phyloP scores from a whole-genome alignment of 164 flowering plant genomes.

The Dillenia turbinata region DNA sequence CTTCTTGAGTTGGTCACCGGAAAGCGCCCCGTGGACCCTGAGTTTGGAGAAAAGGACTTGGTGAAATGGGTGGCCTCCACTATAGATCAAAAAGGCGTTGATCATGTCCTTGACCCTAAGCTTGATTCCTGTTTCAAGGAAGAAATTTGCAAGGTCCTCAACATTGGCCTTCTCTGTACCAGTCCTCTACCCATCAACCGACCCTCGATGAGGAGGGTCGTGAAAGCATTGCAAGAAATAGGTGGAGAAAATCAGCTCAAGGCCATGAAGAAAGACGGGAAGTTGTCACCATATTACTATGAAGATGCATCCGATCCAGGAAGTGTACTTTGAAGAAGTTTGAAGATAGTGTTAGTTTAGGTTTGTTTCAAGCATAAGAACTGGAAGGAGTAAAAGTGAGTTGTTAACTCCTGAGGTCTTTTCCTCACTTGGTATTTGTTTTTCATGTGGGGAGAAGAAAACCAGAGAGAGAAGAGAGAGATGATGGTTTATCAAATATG shows the following conservation, averaged over 20 bases:
- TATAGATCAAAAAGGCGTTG: constrained; percentile 78
- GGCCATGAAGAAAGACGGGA: constrained; percentile 56
- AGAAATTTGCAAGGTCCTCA: constrained; percentile 72
- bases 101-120: constrained; percentile 70
- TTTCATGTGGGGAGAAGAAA: neutral
- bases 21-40: constrained; percentile 73
- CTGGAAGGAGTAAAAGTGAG: constrained; percentile 7
- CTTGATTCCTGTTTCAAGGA: constrained; percentile 75
- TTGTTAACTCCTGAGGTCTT: neutral
- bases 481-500: neutral
- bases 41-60: constrained; percentile 85
- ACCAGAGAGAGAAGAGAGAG: neutral
- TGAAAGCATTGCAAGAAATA: constrained; percentile 72
- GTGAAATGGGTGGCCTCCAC: constrained; percentile 89
- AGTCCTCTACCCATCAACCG: constrained; percentile 94
- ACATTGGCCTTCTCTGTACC: constrained; percentile 80
- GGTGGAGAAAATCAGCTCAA: constrained; percentile 34
- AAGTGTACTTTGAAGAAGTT: constrained; percentile 61
- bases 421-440: neutral
- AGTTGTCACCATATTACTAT: constrained; percentile 68
- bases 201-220: constrained; percentile 87
- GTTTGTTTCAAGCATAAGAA: neutral
- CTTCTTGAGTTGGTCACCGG: constrained; percentile 85
- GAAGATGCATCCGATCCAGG: constrained; percentile 82
- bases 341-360: constrained; percentile 21